Evolutionary conservation across 2,329 filamentous ascomycete species (phyloP).

Genomic region (Apiospora malaysiana): DNA sequence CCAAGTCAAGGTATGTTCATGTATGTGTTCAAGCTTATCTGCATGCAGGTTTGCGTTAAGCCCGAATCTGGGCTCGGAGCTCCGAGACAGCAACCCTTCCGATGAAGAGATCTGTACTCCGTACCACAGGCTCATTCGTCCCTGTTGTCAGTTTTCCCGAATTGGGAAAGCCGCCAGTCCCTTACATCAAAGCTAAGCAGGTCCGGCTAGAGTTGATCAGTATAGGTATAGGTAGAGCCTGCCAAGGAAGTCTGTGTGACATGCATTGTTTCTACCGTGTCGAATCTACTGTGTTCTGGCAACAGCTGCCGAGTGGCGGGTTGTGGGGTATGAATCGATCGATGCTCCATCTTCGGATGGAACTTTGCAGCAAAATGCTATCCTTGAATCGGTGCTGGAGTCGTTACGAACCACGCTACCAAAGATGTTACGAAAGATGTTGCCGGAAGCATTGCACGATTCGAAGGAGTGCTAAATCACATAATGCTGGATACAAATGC

Average conservation of each 20-base stretch:
- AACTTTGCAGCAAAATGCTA: not conserved
- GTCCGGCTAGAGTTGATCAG: not conserved
- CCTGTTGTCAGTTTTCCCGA: not conserved
- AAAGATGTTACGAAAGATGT: not conserved
- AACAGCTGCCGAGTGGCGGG: not conserved
- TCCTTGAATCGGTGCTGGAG: not conserved
- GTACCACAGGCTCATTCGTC: not conserved
- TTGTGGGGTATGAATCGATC: not conserved
- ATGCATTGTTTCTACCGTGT: not conserved
- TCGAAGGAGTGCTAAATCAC: no score
- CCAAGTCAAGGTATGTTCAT: not conserved
- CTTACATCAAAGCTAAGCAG: not conserved
- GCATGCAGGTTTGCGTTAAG: not conserved
- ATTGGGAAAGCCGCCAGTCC: not conserved
- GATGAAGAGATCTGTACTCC: not conserved
- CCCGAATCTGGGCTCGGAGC: not conserved
- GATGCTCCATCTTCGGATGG: not conserved
- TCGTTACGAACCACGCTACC: not conserved
- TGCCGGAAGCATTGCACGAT: not conserved
- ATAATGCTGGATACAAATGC: not conserved
- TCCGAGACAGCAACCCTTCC: not conserved
- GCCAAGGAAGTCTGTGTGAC: not conserved
- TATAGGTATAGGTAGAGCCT: not conserved
- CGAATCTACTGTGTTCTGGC: not conserved
- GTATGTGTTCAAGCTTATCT: not conserved